Evolutionary conservation across 345 rosid genomes (phyloP), one percentile per base, ranked within the genome.

Genomic region (Citropsis articulata): DNA sequence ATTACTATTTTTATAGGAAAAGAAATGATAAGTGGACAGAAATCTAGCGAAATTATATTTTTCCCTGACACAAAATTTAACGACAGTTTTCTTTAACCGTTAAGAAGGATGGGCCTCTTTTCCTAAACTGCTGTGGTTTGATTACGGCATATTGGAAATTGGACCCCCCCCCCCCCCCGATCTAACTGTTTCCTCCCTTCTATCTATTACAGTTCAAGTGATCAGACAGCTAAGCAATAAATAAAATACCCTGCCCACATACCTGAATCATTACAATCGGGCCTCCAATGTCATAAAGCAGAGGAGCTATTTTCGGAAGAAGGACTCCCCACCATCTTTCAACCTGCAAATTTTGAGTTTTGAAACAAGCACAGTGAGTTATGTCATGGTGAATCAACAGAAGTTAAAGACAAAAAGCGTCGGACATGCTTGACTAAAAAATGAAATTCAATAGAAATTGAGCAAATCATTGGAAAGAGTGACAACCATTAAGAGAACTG

Each of bases 241-340:
- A 36, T 38, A 57, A 55, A 2, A 60, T 9, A 19, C 21, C 48
- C 60, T 7, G 14, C 24, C 48, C 64, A 65, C 5, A 50, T 85
- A 95, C 99, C 96, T 95, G 99, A 79, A 93, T 89, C 99, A 95
- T 95, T 80, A 91, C 80, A 78, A 95, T 79, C 66, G 99, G 96
- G 71, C 99, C 99, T 21, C 99, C 97, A 73, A 89, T 92, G 66
- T 81, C 77, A 86, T 91, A 93, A 80, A 93, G 94, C 78, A 92
- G 83, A 81, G 93, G 90, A 76, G 81, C 82, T 56, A 93, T 78
- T 86, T 88, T 95, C 0, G 92, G 93, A 33, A 95, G 91, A 56
- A 95, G 81, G 78, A 85, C 77, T 77, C 75, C 88, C 99, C 99
- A 95, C 99, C 99, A 95, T 83, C 67, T 78, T 36, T 91, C 90